Base-by-base conservation (phyloP, 2,329 filamentous ascomycete species). In the Colletotrichum paranaense region DNA sequence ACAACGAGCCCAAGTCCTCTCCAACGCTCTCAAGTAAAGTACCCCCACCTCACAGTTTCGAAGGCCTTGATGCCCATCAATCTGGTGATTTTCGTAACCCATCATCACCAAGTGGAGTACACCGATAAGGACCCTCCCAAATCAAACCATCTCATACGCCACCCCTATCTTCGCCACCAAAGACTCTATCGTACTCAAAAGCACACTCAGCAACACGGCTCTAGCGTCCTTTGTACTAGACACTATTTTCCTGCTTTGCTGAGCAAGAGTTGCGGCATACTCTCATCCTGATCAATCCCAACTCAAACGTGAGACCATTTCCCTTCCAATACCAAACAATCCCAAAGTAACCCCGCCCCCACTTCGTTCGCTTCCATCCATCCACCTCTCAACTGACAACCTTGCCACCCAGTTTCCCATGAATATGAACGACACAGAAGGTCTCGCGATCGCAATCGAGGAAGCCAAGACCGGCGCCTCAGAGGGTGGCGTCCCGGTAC, bases 381-480 rank as follows among this genome's bases (percentile, higher is more conserved):
- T 5, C 8, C 22, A n/a, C 16, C 22, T 16, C 28, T 26, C 32
- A 52, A 46, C 59, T 24, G 14, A 22, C 19, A 22, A 42, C 52
- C 12, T 26, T 4, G 42, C 42, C 42, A 49, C 8, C 42, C 53
- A 56, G 22, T 56, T 28, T 16, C 49, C 52, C 35, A 16, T n/a
- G n/a, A 35, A 35, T 11, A 74, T 74, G 72, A 68, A 74, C 62
- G 62, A 74, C 63, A 49, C 63, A 42, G 68, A 72, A n/a, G 72
- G 68, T 19, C 68, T 74, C 38, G 72, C 62, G n/a, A 74, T 74
- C 46, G 72, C 72, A 19, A 74, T 74, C 35, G 72, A 74, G 68
- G 72, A 74, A 35, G 72, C 72, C 28, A 74, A 68, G 63, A 7
- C 56, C 7, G 68, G 68, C 46, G 68, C 72, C 38, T 67, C 62